A percentile compares a stretch with the other conserved stretches of the same genome.
These are phyloP conservation scores for Ophiostoma tasmaniense DNA, from an alignment of 2,329 filamentous ascomycete species.

Conservation along the genomic window DNA sequence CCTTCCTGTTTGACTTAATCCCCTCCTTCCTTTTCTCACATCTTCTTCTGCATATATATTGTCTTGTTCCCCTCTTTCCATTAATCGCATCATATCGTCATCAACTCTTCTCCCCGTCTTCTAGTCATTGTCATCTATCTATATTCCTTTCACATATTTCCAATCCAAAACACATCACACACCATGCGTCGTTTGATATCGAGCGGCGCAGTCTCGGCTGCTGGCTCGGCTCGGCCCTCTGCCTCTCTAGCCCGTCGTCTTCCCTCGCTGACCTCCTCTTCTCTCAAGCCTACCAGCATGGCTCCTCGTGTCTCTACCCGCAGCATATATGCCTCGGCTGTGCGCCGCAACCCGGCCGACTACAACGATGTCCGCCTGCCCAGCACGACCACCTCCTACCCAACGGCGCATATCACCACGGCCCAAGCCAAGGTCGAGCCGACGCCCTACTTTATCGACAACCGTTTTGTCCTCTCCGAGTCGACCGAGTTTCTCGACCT, in stretches of 20 bases:
- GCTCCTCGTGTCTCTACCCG: constrained; percentile 30
- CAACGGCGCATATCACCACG: constrained; percentile 60
- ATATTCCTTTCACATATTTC: not conserved
- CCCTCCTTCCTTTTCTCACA: not conserved
- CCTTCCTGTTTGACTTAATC: not conserved
- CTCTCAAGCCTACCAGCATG: not conserved
- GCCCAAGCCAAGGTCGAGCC: constrained; percentile 51
- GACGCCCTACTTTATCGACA: constrained; percentile 76
- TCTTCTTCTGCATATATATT: not conserved
- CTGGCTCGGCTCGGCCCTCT: constrained; percentile 17
- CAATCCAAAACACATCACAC: not conserved
- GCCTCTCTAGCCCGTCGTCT: not conserved
- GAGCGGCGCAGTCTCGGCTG: constrained; percentile 30
- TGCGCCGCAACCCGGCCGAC: constrained; percentile 43
- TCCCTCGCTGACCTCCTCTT: not conserved
- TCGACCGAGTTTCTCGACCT: constrained; percentile 69
- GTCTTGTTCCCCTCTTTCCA: not conserved
- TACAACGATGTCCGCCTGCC: constrained; percentile 35
- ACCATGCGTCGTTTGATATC: constrained; percentile 41
- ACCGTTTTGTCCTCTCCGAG: constrained; percentile 62
- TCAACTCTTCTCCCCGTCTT: not conserved
- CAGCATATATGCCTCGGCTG: constrained; percentile 49
- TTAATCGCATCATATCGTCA: not conserved
- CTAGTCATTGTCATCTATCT: not conserved
- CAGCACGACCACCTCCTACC: constrained; percentile 53